A percentile compares a stretch with the other conserved stretches of the same genome.
These are phyloP conservation scores for Phytophthora melonis DNA, from an alignment of 352 stramenopile species.

Conservation along the genomic window DNA sequence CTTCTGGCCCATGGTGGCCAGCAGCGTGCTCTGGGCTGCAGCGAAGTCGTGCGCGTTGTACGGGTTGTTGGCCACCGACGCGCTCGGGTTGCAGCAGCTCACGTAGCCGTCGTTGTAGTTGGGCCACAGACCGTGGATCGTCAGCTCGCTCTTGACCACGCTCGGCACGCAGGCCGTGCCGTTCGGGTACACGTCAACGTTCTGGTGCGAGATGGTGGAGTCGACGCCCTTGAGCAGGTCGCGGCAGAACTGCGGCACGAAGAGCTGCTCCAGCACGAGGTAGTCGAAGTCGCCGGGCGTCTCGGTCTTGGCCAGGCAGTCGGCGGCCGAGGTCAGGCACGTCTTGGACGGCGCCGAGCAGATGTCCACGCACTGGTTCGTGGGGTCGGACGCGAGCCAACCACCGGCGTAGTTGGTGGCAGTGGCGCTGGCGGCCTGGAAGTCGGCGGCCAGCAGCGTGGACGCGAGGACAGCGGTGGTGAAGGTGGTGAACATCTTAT, in stretches of 20 bases:
- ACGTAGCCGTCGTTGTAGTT: slow-evolving; percentile 83
- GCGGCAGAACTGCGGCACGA: slow-evolving; percentile 83
- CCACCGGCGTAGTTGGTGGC: slow-evolving; percentile 70
- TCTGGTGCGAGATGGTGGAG: slow-evolving; percentile 84
- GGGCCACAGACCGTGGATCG: slow-evolving; percentile 82
- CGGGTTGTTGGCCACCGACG: slow-evolving; percentile 64
- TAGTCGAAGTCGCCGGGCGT: slow-evolving; percentile 78
- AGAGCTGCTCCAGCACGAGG: slow-evolving; percentile 81
- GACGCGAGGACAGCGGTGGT: slow-evolving; percentile 32
- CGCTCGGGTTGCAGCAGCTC: slow-evolving; percentile 75
- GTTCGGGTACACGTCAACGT: slow-evolving; percentile 69
- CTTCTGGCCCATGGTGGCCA: slow-evolving; percentile 63
- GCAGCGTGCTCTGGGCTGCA: slow-evolving; percentile 45
- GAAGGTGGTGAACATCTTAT: slow-evolving; percentile 32
- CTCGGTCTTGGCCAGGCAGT: slow-evolving; percentile 68
- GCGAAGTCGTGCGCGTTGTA: slow-evolving; percentile 66
- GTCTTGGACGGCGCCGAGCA: slow-evolving; percentile 67
- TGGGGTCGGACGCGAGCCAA: slow-evolving; percentile 51
- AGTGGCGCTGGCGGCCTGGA: slow-evolving; percentile 23
- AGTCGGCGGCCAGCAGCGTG: slow-evolving; percentile 37
- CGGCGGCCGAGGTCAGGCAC: slow-evolving; percentile 58
- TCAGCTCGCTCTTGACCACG: slow-evolving; percentile 66
- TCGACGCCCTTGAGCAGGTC: slow-evolving; percentile 74
- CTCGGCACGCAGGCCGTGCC: slow-evolving; percentile 56
- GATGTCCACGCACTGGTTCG: slow-evolving; percentile 77